Percentiles rank a stretch among this genome's conserved stretches.
Evolutionary conservation across 257 asterid species (phyloP).

Genomic region (Eustoma russellianum): DNA sequence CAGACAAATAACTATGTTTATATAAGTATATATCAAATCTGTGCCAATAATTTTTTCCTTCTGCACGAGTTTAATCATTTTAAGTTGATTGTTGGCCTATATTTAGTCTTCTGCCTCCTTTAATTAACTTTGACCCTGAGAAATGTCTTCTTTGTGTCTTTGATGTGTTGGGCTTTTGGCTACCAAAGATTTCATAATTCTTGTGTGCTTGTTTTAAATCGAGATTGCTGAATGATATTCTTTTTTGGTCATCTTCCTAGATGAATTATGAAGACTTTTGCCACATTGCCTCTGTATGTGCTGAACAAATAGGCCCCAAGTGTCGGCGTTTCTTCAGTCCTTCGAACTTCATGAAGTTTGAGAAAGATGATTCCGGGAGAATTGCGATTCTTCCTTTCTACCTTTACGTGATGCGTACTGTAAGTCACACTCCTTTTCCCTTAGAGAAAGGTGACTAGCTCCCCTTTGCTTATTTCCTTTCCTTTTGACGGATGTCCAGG

Average conservation of each 20-base stretch:
- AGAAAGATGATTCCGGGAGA: constrained; percentile 96
- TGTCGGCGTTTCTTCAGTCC: constrained; percentile 94
- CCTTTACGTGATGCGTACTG: constrained; percentile 98
- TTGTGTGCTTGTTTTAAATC: not conserved
- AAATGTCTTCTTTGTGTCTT: too few relatives aligned
- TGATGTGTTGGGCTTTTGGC: not conserved
- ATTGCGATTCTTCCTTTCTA: constrained; percentile 95
- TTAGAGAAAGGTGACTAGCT: too few relatives aligned
- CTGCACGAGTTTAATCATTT: not conserved
- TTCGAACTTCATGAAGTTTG: constrained; percentile 99
- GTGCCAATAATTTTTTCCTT: not conserved
- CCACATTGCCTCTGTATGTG: constrained; percentile 98
- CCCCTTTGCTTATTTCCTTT: not conserved
- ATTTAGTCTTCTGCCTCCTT: too few relatives aligned
- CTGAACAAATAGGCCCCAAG: constrained; percentile 96
- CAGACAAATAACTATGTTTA: too few relatives aligned
- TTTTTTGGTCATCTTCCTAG: constrained; percentile 30
- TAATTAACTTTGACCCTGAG: too few relatives aligned
- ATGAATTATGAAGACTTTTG: constrained; percentile 99
- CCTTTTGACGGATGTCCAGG: not conserved
- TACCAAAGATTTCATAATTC: not conserved
- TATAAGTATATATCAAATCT: not conserved
- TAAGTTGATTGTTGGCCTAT: too few relatives aligned
- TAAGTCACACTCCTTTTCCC: constrained; percentile 28
- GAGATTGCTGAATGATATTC: not conserved